Evolutionary conservation across 441 rosid genomes (phyloP).

Genomic region (Brassica hybrid): DNA sequence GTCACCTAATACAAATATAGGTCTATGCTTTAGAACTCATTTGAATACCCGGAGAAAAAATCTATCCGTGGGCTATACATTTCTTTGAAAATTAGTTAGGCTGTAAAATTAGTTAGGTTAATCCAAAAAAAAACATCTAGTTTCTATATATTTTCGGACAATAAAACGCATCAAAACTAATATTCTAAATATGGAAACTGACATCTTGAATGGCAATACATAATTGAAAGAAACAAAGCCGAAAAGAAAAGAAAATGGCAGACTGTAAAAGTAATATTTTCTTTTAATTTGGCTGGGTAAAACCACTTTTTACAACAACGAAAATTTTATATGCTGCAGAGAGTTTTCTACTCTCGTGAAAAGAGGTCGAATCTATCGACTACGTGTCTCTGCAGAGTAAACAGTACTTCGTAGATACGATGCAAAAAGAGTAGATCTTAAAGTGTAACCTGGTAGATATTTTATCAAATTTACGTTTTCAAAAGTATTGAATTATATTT

Average conservation of each 20-base stretch:
- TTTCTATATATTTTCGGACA: slow-evolving; percentile 19
- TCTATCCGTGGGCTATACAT: too few relatives aligned
- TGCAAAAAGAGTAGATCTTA: slow-evolving; percentile 46
- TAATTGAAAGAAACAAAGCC: slow-evolving; percentile 41
- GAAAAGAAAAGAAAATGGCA: slow-evolving; percentile 29
- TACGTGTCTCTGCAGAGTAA: slow-evolving; percentile 44
- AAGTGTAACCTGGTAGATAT: slow-evolving; percentile 14
- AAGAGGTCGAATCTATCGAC: slow-evolving; percentile 42
- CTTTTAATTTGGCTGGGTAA: slow-evolving; percentile 26
- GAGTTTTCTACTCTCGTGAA: slow-evolving; percentile 42
- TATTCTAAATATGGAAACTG: slow-evolving; percentile 45
- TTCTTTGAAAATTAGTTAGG: too few relatives aligned
- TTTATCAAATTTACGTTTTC: background rate
- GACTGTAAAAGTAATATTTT: slow-evolving; percentile 38
- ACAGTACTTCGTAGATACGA: slow-evolving; percentile 61
- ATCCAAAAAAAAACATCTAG: too few relatives aligned
- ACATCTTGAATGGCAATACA: slow-evolving; percentile 46
- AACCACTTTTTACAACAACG: slow-evolving; percentile 36
- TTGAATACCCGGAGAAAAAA: too few relatives aligned
- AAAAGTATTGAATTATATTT: background rate
- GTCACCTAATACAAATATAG: too few relatives aligned
- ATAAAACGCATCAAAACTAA: slow-evolving; percentile 40
- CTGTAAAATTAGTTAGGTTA: too few relatives aligned
- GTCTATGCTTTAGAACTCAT: too few relatives aligned
- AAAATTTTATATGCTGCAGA: slow-evolving; percentile 8